These are phyloP conservation scores for Secale cereale DNA, from an alignment of 176 grass and related monocot genomes.

Conservation along the genomic window DNA sequence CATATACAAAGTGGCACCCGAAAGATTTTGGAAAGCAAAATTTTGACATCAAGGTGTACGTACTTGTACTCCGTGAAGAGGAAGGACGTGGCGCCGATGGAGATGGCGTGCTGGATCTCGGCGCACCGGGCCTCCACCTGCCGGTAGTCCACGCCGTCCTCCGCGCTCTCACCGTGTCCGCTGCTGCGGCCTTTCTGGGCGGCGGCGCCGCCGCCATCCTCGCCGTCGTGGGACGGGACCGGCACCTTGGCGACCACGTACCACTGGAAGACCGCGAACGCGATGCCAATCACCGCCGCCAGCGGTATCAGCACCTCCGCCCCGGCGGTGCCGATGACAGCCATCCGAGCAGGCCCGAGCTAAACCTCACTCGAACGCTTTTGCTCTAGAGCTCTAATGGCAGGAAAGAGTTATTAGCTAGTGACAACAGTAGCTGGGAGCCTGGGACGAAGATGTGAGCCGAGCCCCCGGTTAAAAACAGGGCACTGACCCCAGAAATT, in stretches of 20 bases:
- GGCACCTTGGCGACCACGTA: slow-evolving; percentile 37
- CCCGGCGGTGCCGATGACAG: slow-evolving; percentile 3
- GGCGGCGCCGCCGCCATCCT: neutral
- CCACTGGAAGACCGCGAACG: slow-evolving; percentile 46
- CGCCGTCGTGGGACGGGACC: slow-evolving; percentile 4
- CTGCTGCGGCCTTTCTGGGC: neutral
- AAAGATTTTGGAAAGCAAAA: neutral
- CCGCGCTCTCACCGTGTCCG: slow-evolving; percentile 16
- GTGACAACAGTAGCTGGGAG: neutral
- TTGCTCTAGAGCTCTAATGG: neutral
- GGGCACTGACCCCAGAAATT: neutral
- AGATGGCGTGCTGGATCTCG: slow-evolving; percentile 59
- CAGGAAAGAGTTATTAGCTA: neutral
- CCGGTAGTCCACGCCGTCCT: slow-evolving; percentile 11
- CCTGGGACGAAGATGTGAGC: neutral
- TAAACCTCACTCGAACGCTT: too few relatives aligned
- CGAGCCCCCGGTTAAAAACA: neutral
- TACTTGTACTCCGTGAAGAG: neutral
- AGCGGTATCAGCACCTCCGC: slow-evolving; percentile 26
- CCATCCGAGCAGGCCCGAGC: neutral
- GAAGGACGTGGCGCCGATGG: slow-evolving; percentile 11
- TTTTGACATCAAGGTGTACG: neutral
- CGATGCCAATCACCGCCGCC: slow-evolving; percentile 37
- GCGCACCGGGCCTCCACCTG: slow-evolving; percentile 36
- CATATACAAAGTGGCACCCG: neutral